Conservation (phyloP, 148 eudicot genomes). For the Euryodendron excelsum region DNA sequence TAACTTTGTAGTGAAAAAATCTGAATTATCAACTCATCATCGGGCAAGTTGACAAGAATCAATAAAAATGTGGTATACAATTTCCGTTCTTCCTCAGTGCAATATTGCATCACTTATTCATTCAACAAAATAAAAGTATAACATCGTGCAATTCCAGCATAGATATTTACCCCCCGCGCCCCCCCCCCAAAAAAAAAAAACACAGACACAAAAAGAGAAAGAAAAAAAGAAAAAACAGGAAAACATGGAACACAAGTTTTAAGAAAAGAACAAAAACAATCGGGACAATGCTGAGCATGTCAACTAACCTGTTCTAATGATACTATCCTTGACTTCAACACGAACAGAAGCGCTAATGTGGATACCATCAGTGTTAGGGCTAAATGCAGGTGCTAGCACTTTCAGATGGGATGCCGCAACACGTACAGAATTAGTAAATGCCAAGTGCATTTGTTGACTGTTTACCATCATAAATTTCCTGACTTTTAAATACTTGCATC, state of each 20-base stretch:
- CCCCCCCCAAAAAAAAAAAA: too few relatives aligned
- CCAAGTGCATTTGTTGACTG: constrained; percentile 88
- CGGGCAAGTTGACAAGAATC: background rate
- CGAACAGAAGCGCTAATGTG: constrained; percentile 70
- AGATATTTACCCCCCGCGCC: too few relatives aligned
- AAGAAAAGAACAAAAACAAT: too few relatives aligned
- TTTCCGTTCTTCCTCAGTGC: background rate
- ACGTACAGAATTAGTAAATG: constrained; percentile 53
- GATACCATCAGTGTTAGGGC: constrained; percentile 97
- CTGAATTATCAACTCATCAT: background rate
- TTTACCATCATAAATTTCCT: constrained; percentile 51
- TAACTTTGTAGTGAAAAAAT: background rate
- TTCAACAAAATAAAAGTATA: background rate
- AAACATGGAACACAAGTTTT: too few relatives aligned
- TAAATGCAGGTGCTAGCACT: constrained; percentile 61
- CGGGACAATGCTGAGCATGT: too few relatives aligned
- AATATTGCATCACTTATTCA: background rate
- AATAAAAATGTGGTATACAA: background rate
- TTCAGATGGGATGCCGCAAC: constrained; percentile 44
- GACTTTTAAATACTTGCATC: constrained; percentile 61
- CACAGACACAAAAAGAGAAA: too few relatives aligned
- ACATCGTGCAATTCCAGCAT: background rate
- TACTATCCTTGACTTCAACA: constrained; percentile 51
- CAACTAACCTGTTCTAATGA: constrained; percentile 64
- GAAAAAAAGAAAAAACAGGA: too few relatives aligned